Percentiles rank a stretch among this genome's conserved stretches.
Conservation (phyloP, 2,329 filamentous ascomycete species). For the Bipolaris sorokiniana region DNA sequence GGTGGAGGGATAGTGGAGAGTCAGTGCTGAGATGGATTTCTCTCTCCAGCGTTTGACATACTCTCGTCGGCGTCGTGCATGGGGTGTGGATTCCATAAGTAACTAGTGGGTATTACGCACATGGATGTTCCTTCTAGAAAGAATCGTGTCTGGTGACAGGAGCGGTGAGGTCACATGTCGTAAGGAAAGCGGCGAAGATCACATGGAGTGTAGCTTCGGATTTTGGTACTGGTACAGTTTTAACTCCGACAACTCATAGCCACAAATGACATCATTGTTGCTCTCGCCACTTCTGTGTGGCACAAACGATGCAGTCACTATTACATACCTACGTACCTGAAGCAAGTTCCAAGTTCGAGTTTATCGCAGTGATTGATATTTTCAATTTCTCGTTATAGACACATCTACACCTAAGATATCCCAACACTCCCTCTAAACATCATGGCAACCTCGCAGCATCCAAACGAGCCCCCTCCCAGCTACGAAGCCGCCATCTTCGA, state of each 20-base stretch:
- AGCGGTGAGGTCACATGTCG: not conserved
- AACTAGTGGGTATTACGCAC: not conserved
- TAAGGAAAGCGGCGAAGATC: conserved; percentile 1
- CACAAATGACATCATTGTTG: conserved; percentile 16
- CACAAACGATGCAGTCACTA: not conserved
- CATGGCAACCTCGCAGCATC: conserved; percentile 34
- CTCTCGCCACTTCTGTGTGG: not conserved
- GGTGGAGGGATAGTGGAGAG: conserved; percentile 7
- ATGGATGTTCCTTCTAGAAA: not conserved
- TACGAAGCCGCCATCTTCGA: conserved; percentile 43
- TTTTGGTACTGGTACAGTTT: not conserved
- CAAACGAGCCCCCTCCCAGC: conserved; percentile 41
- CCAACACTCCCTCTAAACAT: not conserved
- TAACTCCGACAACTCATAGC: conserved; percentile 1
- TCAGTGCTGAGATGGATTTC: conserved; percentile 5
- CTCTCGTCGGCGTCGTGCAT: not conserved
- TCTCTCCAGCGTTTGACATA: not conserved
- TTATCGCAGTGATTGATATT: not conserved
- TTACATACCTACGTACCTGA: not conserved
- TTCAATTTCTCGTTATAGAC: not conserved
- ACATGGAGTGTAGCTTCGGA: conserved; percentile 8
- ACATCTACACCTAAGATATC: not conserved
- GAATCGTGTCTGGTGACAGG: not conserved
- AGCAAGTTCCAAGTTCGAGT: not conserved
- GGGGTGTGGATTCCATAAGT: not conserved